Conservation (phyloP, 1,139 yeast genomes). For the Nakaseomyces delphensis region DNA sequence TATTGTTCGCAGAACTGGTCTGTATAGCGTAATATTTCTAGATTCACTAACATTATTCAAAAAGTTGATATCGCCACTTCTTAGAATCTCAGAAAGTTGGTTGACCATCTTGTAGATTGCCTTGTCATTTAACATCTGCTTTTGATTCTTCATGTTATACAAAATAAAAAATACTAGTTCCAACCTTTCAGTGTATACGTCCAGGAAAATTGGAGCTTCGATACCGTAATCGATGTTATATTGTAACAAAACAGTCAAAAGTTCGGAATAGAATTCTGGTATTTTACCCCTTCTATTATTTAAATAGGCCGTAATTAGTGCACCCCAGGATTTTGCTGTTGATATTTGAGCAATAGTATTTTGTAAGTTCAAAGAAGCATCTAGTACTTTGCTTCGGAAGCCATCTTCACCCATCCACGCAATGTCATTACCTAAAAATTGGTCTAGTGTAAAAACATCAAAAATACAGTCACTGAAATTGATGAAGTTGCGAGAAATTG, state of each 20-base stretch:
- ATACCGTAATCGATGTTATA: slow-evolving; percentile 48
- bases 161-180: slow-evolving; percentile 63
- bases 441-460: slow-evolving; percentile 56
- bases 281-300: slow-evolving; percentile 32
- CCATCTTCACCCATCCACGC: slow-evolving; percentile 41
- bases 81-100: slow-evolving; percentile 32
- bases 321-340: slow-evolving; percentile 71
- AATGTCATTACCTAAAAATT: slow-evolving; percentile 40
- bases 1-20: slow-evolving; percentile 53
- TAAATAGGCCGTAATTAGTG: slow-evolving; percentile 57
- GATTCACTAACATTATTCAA: slow-evolving; percentile 35
- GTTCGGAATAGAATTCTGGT: slow-evolving; percentile 35
- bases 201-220: slow-evolving; percentile 41
- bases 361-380: slow-evolving; percentile 58
- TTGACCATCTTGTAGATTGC: slow-evolving; percentile 11
- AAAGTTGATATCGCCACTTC: slow-evolving; percentile 41
- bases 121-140: slow-evolving; percentile 24
- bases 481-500: slow-evolving; percentile 39
- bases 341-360: slow-evolving; percentile 58
- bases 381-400: slow-evolving; percentile 44
- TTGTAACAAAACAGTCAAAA: slow-evolving; percentile 44
- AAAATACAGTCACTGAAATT: slow-evolving; percentile 50
- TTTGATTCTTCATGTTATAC: slow-evolving; percentile 36
- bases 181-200: slow-evolving; percentile 51
- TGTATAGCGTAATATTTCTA: slow-evolving; percentile 39